These are phyloP conservation scores for Xylariales sp. DNA, from an alignment of 2,329 filamentous ascomycete genomes.

Conservation along the genomic window DNA sequence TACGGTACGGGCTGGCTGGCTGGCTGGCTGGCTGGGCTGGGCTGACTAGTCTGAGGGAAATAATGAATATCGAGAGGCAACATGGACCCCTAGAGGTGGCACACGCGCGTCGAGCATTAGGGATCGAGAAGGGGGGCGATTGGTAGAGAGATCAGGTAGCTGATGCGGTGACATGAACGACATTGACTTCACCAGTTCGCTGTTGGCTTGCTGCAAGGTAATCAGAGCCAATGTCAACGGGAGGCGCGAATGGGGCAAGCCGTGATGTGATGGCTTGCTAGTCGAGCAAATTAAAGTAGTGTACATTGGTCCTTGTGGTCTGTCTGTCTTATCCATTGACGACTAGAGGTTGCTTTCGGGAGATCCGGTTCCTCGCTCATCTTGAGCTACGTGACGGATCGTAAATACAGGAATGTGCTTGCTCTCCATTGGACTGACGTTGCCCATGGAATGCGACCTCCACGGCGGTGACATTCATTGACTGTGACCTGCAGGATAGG, in stretches of 20 bases:
- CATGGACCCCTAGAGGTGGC: slow-evolving; percentile 21
- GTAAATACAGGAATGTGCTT: slow-evolving; percentile 7
- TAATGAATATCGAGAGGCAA: slow-evolving; percentile 14
- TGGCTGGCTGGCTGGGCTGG: slow-evolving; percentile 23
- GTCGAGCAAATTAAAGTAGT: slow-evolving; percentile 19
- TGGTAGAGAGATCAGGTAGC: slow-evolving; percentile 18
- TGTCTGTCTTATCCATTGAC: slow-evolving; percentile 2
- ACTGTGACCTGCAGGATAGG: slow-evolving; percentile 1
- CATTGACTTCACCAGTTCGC: slow-evolving; percentile 21
- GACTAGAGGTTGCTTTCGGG: slow-evolving; percentile 29
- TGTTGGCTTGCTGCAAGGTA: slow-evolving; percentile 31
- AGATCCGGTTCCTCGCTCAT: slow-evolving; percentile 32
- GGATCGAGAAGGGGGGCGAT: slow-evolving; percentile 2
- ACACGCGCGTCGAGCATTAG: slow-evolving; percentile 11
- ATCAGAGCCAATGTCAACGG: slow-evolving; percentile 23
- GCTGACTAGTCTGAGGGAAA: slow-evolving; percentile 22
- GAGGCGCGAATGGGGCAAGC: slow-evolving; percentile 30
- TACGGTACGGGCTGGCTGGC: slow-evolving; percentile 14
- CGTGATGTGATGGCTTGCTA: slow-evolving; percentile 20
- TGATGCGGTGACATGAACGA: slow-evolving; percentile 25
- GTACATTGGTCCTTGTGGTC: too few species aligned
- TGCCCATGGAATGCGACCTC: neutral
- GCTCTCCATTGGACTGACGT: slow-evolving; percentile 13
- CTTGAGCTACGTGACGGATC: slow-evolving; percentile 35
- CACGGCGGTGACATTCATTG: too few species aligned